Base-by-base conservation (phyloP, 345 rosid species). In the Rhizophora mangle region DNA sequence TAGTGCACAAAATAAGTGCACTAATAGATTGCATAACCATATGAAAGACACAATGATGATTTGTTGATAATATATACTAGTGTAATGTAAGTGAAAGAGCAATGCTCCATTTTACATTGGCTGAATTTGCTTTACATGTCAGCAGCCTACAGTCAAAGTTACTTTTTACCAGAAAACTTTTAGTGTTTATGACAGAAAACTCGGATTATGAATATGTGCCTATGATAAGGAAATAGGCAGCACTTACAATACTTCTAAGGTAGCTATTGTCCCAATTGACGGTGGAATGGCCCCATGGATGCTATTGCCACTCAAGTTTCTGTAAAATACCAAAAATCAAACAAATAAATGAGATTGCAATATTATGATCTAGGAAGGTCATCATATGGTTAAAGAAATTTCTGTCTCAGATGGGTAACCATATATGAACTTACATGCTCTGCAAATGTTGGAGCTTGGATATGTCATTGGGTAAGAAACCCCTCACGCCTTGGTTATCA, bases 241-340 rank as follows among this genome's bases (percentile, higher is more conserved):
- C 5, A 87, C 97, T 91, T 85, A 95, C 99, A 95, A 74, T 20
- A 77, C 82, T 85, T 85, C 74, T 82, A 95, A 78, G 76, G 84
- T 79, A 29, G 89, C 68, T 67, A 92, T 69, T 56, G 81, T 76
- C 74, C 98, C 97, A 58, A 95, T 85, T 19, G 91, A 81, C 26
- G 91, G 76, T 21, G 99, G 96, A 67, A 95, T 82, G 46, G 82
- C 66, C 76, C 99, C 98, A 51, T 5, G 89, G 72, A 95, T 87
- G 80, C 73, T 84, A 83, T 92, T 95, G 67, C 82, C 81, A 57
- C 99, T 95, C 80, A 95, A 76, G 87, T 95, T 95, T 86, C 99
- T 95, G 83, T 27, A 59, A 53, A 3, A 36, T 26, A 58, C 22
- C 19, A 30, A 60, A 34, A 52, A 19, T 52, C 10, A 49, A 13